phyloP scores from a whole-genome alignment of 2,329 filamentous ascomycete genomes.

The Dendrostoma leiphaemia region DNA sequence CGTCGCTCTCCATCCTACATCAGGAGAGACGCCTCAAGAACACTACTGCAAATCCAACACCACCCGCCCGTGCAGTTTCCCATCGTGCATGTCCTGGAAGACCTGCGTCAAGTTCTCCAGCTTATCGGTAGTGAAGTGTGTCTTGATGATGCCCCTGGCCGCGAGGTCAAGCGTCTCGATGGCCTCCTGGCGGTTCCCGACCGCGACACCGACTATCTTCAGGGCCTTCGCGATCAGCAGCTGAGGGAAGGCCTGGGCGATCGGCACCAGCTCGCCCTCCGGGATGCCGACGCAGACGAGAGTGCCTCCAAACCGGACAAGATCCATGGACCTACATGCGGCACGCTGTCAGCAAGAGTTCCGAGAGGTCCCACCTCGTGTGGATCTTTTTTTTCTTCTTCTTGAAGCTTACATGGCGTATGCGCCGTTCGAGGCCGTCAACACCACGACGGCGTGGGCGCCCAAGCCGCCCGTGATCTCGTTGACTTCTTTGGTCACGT shows the following conservation, averaged over 20 bases:
- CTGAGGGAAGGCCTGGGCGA: slow-evolving; percentile 41
- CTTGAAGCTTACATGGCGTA: slow-evolving; percentile 31
- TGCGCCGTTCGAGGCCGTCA: slow-evolving; percentile 46
- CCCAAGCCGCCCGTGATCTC: slow-evolving; percentile 56
- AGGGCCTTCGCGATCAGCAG: slow-evolving; percentile 38
- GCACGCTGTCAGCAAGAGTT: not conserved
- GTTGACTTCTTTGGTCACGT: slow-evolving; percentile 49
- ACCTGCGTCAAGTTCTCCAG: slow-evolving; percentile 22
- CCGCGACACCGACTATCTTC: slow-evolving; percentile 47
- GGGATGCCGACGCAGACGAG: slow-evolving; percentile 52
- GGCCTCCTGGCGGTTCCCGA: slow-evolving; percentile 50
- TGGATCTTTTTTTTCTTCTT: not conserved
- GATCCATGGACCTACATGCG: slow-evolving; percentile 38
- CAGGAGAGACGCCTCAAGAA: too few species aligned
- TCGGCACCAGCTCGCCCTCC: slow-evolving; percentile 40
- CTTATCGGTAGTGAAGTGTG: slow-evolving; percentile 21
- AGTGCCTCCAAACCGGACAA: slow-evolving; percentile 47
- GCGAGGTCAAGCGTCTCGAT: slow-evolving; percentile 23
- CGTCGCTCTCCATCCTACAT: too few species aligned
- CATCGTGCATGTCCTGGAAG: slow-evolving; percentile 22
- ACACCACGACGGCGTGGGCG: slow-evolving; percentile 59
- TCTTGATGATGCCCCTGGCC: slow-evolving; percentile 21
- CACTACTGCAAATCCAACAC: slow-evolving; percentile 19
- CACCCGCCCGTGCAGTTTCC: slow-evolving; percentile 21
- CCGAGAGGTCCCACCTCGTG: too few species aligned